Evolutionary conservation across 2,329 filamentous ascomycete species (phyloP).

Genomic region (Colletotrichum falcatum): DNA sequence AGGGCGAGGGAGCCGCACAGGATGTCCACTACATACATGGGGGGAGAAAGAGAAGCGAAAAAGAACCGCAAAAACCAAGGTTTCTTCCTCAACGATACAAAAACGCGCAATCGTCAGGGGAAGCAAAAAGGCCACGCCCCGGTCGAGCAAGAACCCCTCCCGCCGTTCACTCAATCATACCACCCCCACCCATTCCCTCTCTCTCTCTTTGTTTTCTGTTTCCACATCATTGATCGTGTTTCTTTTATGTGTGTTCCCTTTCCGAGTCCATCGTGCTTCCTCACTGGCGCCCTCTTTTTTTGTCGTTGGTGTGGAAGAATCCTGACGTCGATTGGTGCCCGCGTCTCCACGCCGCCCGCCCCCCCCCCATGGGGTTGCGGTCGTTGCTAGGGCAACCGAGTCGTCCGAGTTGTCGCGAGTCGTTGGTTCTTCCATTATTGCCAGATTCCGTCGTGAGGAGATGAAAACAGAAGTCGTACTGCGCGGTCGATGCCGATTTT

Average conservation of each 20-base stretch:
- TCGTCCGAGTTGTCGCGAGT: too few species aligned
- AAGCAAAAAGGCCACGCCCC: background rate
- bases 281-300: background rate
- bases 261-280: conserved; percentile 23
- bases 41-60: conserved; percentile 3
- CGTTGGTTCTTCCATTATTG: background rate
- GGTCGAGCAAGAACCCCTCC: background rate
- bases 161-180: conserved; percentile 5
- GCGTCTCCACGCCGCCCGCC: background rate
- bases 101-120: conserved; percentile 18
- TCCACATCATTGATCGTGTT: conserved; percentile 28
- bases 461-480: conserved; percentile 28
- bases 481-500: conserved; percentile 35
- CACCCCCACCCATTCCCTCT: background rate
- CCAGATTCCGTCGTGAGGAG: background rate
- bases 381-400: background rate
- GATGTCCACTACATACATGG: conserved; percentile 30
- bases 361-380: background rate
- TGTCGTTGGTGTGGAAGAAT: background rate
- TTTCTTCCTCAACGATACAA: conserved; percentile 7
- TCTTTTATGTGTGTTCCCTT: conserved; percentile 11
- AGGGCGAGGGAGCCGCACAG: background rate
- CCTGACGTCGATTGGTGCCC: background rate
- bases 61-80: background rate
- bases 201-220: conserved; percentile 9